Percentiles rank a stretch among this genome's conserved stretches.
phyloP scores from a whole-genome alignment of 2,329 filamentous ascomycete genomes.

The Didymella glomerata region DNA sequence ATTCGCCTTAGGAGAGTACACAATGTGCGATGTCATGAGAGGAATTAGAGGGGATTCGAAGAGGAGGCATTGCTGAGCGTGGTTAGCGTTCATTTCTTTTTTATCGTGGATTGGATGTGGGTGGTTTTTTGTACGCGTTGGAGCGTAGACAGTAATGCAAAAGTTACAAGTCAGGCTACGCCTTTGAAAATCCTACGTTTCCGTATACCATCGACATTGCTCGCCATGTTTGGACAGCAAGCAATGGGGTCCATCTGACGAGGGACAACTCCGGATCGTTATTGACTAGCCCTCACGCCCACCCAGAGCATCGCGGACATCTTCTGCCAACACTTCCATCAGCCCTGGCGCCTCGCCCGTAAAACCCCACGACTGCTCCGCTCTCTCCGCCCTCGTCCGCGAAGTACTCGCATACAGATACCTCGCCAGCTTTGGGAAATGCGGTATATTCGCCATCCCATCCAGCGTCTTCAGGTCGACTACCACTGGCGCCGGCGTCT shows the following conservation, averaged over 20 bases:
- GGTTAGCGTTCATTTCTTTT: not conserved
- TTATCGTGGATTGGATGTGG: not conserved
- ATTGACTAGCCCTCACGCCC: not conserved
- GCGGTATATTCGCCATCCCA: conserved; percentile 27
- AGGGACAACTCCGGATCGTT: no score
- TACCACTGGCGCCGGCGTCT: conserved; percentile 32
- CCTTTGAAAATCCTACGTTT: not conserved
- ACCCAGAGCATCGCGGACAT: not conserved
- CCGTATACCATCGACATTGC: no score
- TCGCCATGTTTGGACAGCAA: no score
- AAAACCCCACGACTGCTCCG: conserved; percentile 65
- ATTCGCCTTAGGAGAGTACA: not conserved
- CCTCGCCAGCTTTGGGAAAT: conserved; percentile 37
- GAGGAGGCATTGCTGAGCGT: not conserved
- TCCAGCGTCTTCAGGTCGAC: conserved; percentile 41
- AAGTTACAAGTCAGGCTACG: not conserved
- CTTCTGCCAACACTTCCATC: conserved; percentile 52
- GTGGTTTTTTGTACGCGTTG: conserved; percentile 5
- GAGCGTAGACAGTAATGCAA: conserved; percentile 4
- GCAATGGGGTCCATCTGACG: no score
- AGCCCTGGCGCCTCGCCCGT: conserved; percentile 59
- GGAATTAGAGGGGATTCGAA: not conserved
- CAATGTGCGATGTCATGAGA: not conserved
- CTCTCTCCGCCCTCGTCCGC: conserved; percentile 62
- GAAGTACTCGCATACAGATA: conserved; percentile 62